A percentile compares a stretch with the other conserved stretches of the same genome.
phyloP scores from a whole-genome alignment of 257 asterid genomes.

The Hygrophila difformis region DNA sequence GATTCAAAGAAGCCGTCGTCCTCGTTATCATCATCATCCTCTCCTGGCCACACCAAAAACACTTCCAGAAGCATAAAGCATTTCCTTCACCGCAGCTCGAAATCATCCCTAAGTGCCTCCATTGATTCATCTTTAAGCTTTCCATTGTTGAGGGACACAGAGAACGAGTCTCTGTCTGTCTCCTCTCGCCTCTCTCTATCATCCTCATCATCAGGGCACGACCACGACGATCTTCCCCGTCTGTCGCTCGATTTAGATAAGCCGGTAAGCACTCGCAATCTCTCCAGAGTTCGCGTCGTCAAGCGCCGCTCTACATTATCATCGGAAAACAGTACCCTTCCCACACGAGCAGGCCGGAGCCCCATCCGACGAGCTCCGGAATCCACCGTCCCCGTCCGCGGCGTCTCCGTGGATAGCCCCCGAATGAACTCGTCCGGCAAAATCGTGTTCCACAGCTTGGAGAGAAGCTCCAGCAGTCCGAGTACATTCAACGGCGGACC shows the following conservation, averaged over 20 bases:
- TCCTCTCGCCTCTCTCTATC: conserved; percentile 66
- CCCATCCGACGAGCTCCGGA: conserved; percentile 39
- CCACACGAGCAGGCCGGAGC: conserved; percentile 39
- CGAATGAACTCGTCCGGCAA: conserved; percentile 90
- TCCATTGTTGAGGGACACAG: conserved; percentile 59
- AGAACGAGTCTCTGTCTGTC: conserved; percentile 41
- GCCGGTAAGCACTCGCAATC: conserved; percentile 21
- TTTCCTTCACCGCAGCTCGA: conserved; percentile 53
- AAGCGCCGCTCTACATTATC: conserved; percentile 37
- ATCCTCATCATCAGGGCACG: conserved; percentile 66
- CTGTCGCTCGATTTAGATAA: conserved; percentile 61
- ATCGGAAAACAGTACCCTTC: conserved; percentile 36
- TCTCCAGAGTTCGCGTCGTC: conserved; percentile 36
- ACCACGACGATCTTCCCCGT: conserved; percentile 63
- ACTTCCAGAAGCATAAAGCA: conserved; percentile 39
- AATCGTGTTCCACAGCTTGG: conserved; percentile 81
- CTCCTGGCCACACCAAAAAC: conserved; percentile 17
- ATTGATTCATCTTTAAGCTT: conserved; percentile 37
- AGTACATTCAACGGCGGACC: conserved; percentile 78
- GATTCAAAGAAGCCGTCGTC: conserved; percentile 37
- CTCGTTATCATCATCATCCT: conserved; percentile 21
- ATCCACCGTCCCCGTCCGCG: conserved; percentile 26
- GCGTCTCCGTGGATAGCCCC: conserved; percentile 82
- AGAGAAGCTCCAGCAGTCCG: conserved; percentile 96
- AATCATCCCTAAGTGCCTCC: conserved; percentile 31